phyloP scores from a whole-genome alignment of 1,284 basidiomycete genomes.

The Phylloboletellus chloephorus region DNA sequence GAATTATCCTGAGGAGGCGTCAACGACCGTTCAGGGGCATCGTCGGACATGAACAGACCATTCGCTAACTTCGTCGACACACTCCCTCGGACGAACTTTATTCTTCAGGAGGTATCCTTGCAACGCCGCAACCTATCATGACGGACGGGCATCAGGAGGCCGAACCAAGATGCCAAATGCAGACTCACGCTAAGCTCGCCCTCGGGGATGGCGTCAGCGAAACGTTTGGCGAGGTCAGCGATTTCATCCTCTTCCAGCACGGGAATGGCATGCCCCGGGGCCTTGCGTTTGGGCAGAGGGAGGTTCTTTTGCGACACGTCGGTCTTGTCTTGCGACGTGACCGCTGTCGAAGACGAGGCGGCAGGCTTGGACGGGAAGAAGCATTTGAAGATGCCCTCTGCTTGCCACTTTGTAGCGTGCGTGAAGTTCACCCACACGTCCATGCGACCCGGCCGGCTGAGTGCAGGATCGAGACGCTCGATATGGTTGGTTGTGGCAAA shows the following conservation, averaged over 20 bases:
- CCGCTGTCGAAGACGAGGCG: constrained; percentile 16
- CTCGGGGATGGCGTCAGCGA: constrained; percentile 72
- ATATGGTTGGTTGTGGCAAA: constrained; percentile 85
- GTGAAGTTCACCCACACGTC: constrained; percentile 87
- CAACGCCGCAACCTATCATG: constrained; percentile 64
- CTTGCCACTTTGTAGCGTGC: constrained; percentile 81
- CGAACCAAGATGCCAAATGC: constrained; percentile 1
- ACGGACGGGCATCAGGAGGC: constrained; percentile 4
- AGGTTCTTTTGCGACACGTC: constrained; percentile 61
- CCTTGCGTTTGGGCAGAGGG: constrained; percentile 62
- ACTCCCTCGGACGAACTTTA: constrained; percentile 76
- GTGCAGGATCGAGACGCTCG: constrained; percentile 76
- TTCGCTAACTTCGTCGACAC: constrained; percentile 68
- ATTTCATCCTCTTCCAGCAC: constrained; percentile 69
- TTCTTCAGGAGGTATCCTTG: constrained; percentile 83
- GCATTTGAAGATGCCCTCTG: constrained; percentile 85
- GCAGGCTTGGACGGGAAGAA: constrained; percentile 71
- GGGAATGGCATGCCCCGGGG: constrained; percentile 53
- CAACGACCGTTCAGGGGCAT: constrained; percentile 5
- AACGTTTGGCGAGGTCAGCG: constrained; percentile 66
- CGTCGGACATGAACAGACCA: constrained; percentile 40
- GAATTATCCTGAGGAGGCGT: constrained; percentile 45
- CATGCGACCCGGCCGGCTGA: constrained; percentile 79
- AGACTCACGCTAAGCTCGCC: constrained; percentile 71
- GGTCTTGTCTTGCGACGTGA: constrained; percentile 26